phyloP scores from a whole-genome alignment of 179 eudicot genomes.

The Silene coronaria region DNA sequence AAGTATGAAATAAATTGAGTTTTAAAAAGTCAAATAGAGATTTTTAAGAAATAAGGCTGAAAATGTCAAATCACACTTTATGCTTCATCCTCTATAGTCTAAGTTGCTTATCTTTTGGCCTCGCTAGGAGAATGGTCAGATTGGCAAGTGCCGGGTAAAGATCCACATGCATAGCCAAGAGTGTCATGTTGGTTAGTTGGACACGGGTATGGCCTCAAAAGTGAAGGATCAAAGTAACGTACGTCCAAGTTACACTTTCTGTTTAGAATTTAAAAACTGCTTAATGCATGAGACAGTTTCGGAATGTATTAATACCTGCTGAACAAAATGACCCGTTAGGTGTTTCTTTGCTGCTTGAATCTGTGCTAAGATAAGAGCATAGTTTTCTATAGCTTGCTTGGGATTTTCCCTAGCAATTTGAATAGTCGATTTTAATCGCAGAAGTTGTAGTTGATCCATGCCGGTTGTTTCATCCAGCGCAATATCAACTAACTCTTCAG shows the following conservation, averaged over 20 bases:
- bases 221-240: no score
- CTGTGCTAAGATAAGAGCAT: constrained; percentile 54
- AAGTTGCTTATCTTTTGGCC: no score
- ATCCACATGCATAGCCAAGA: no score
- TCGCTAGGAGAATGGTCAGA: no score
- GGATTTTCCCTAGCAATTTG: constrained; percentile 66
- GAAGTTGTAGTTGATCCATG: constrained; percentile 44
- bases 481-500: constrained; percentile 73
- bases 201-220: no score
- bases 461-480: constrained; percentile 66
- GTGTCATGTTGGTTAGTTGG: no score
- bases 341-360: constrained; percentile 47
- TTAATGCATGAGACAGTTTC: neutral
- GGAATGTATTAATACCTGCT: constrained; percentile 25
- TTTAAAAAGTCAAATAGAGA: no score
- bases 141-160: no score
- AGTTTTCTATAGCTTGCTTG: constrained; percentile 77
- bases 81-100: no score
- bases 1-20: no score
- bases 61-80: no score
- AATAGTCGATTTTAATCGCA: constrained; percentile 64
- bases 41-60: no score
- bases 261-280: neutral
- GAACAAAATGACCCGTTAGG: neutral
- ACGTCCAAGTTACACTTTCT: neutral